Evolutionary conservation across 2,329 filamentous ascomycete species (phyloP), one percentile per base, ranked within the genome.

Genomic region (Ascochyta lentis): DNA sequence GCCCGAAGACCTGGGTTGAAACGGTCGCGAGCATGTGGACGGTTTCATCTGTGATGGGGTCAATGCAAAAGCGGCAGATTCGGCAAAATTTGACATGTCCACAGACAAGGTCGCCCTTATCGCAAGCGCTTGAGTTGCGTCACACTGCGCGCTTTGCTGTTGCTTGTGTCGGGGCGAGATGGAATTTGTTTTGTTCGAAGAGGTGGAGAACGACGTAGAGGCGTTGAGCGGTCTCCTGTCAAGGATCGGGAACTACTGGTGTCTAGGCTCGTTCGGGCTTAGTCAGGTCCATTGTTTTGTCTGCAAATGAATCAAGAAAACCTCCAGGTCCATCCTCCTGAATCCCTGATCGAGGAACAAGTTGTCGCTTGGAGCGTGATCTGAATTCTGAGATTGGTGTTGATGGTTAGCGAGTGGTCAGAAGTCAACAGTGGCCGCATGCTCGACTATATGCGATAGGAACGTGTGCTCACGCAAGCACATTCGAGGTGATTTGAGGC

Each of bases 1-100:
- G 65, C 72, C 70, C 63, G 54, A 50, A 49, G 48, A 58, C 67
- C 65, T 58, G 68, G 69, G 53, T 71, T 69, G 71, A 75, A 74
- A 75, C 72, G 63, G 54, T 65, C 56, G 67, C 40, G 48, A 53
- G 51, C 52, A 46, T 54, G 58, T 58, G 58, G 61, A 58, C 54
- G 55, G 72, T 75, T 75, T 75, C 72, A 73, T 56, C 55, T 69
- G 61, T 59, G 60, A 59, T 56, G 61, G 56, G 56, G 59, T 60
- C 64, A 49, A 67, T 63, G 66, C 67, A 58, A 65, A 49, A 60
- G 58, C 59, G 52, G 55, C 35, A 50, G 46, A 43, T 43, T 49
- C 34, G 26, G 42, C 41, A 47, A 37, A 12, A 43, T 46, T n/a
- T 31, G 24, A 22, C 22, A n/a, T 35, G 22, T 47, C 41, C 35